Evolutionary conservation across 768 basidiomycete species (phyloP).

Genomic region (Neoboletus brunneissimus): DNA sequence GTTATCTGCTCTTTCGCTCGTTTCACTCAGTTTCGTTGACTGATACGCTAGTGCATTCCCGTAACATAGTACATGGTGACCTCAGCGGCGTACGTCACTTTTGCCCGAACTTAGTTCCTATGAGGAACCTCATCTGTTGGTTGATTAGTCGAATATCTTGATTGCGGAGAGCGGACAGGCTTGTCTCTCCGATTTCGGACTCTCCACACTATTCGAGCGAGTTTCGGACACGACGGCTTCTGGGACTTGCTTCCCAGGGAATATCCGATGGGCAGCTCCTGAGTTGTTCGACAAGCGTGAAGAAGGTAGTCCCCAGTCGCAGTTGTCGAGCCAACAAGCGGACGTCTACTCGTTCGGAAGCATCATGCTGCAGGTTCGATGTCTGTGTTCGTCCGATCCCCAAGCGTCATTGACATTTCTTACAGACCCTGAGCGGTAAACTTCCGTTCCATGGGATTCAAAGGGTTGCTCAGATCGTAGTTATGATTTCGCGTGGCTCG

Average conservation of each 20-base stretch:
- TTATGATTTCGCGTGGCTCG: conserved; percentile 14
- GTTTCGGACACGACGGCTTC: conserved; percentile 4
- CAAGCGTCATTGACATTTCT: neutral
- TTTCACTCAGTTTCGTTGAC: neutral
- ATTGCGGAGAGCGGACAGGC: conserved; percentile 12
- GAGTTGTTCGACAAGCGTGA: conserved; percentile 16
- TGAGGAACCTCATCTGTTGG: neutral
- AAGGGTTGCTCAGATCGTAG: conserved; percentile 23
- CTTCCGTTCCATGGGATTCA: conserved; percentile 22
- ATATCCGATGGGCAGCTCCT: conserved; percentile 32
- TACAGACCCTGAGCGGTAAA: conserved; percentile 24
- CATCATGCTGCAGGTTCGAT: conserved; percentile 28
- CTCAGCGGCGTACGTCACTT: conserved; percentile 33
- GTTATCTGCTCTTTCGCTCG: neutral
- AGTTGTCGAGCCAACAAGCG: conserved; percentile 9
- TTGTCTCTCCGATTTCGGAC: conserved; percentile 33
- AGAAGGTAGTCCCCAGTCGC: neutral
- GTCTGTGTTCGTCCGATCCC: neutral
- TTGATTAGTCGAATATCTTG: conserved; percentile 23
- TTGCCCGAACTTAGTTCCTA: neutral
- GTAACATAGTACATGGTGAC: conserved; percentile 38
- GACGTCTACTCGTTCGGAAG: conserved; percentile 33
- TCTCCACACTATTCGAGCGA: conserved; percentile 18
- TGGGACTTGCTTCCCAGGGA: conserved; percentile 18
- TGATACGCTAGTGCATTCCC: conserved; percentile 16